Conservation (phyloP, 352 stramenopile species). For the Phytophthora multivora region DNA sequence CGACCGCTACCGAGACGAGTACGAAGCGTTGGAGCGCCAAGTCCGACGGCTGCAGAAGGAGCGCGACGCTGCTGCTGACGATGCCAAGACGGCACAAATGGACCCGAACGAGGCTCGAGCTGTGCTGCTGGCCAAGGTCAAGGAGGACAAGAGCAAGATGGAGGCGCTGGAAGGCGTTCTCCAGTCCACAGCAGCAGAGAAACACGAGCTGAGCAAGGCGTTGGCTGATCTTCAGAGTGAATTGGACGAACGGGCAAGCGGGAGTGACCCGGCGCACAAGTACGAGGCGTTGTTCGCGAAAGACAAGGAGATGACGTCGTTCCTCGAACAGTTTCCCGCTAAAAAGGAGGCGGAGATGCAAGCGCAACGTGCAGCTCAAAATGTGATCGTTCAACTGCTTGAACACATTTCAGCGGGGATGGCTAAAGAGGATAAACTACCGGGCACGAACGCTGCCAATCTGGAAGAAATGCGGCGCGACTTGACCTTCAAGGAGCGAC, state of each 20-base stretch:
- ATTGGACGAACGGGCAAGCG: constrained; percentile 66
- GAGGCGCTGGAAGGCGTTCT: constrained; percentile 73
- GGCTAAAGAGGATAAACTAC: constrained; percentile 79
- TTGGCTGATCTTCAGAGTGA: constrained; percentile 64
- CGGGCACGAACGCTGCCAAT: constrained; percentile 54
- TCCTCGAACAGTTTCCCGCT: constrained; percentile 84
- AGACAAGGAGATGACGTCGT: constrained; percentile 92
- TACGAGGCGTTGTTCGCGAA: constrained; percentile 89
- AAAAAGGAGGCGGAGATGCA: constrained; percentile 72
- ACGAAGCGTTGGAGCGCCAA: constrained; percentile 72
- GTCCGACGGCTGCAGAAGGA: constrained; percentile 78
- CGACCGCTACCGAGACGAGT: constrained; percentile 79
- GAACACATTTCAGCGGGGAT: constrained; percentile 88
- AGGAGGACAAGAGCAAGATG: constrained; percentile 86
- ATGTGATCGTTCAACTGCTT: constrained; percentile 88
- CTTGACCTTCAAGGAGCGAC: constrained; percentile 91
- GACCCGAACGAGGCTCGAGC: constrained; percentile 86
- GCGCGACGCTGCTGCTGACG: constrained; percentile 73
- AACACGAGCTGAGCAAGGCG: constrained; percentile 58
- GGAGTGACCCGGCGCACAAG: constrained; percentile 79
- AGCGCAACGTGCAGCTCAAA: constrained; percentile 58
- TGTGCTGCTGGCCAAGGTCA: constrained; percentile 86
- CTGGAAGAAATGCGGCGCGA: constrained; percentile 90
- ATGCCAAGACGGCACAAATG: constrained; percentile 88
- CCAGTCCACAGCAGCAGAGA: constrained; percentile 53